phyloP scores from a whole-genome alignment of 1,284 basidiomycete species.

The Coniophora puteana region DNA sequence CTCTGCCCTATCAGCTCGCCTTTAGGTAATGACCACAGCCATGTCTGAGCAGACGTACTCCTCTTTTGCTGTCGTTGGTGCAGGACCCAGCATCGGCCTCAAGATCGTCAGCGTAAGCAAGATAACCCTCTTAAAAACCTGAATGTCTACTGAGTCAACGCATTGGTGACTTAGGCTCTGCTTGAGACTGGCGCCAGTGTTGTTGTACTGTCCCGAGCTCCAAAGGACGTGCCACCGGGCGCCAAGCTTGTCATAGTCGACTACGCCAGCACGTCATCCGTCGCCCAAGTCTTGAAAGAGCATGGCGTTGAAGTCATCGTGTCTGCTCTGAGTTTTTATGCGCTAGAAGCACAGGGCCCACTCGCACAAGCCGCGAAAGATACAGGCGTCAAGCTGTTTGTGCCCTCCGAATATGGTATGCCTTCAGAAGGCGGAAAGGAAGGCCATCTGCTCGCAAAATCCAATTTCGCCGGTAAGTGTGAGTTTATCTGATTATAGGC shows the following conservation, averaged over 20 bases:
- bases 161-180: constrained; percentile 18
- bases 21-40: too few relatives aligned
- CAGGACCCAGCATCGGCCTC: constrained; percentile 26
- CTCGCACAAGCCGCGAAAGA: constrained; percentile 34
- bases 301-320: constrained; percentile 31
- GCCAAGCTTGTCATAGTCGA: constrained; percentile 26
- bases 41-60: too few relatives aligned
- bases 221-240: constrained; percentile 23
- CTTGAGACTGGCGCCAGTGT: constrained; percentile 17
- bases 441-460: constrained; percentile 20
- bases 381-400: constrained; percentile 34
- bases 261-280: constrained; percentile 24
- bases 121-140: not conserved
- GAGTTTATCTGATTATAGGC: constrained; percentile 1
- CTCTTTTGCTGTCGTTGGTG: constrained; percentile 27
- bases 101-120: constrained; percentile 24
- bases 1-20: too few relatives aligned
- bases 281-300: constrained; percentile 26
- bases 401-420: constrained; percentile 37
- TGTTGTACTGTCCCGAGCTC: constrained; percentile 19
- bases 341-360: constrained; percentile 23
- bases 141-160: not conserved
- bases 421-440: constrained; percentile 23
- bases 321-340: constrained; percentile 27
- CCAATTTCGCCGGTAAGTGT: constrained; percentile 20